These are phyloP conservation scores for Cercophora scortea DNA, from an alignment of 495 filamentous ascomycete species.

Conservation along the genomic window DNA sequence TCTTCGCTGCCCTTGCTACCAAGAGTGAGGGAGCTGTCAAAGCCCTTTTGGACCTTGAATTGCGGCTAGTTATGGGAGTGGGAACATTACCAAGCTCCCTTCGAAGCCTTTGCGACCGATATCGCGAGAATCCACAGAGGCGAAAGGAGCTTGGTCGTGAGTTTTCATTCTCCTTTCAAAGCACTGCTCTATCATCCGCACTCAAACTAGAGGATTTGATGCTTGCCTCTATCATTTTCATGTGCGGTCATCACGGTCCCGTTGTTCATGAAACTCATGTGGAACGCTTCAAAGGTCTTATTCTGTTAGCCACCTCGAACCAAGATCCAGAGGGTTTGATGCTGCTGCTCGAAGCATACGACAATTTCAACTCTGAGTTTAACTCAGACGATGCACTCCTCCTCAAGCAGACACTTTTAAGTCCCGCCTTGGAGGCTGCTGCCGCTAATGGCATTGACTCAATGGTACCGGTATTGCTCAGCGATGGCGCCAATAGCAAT, in stretches of 20 bases:
- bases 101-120: neutral
- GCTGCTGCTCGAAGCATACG: too few species aligned
- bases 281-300: too few species aligned
- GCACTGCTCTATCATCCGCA: too few species aligned
- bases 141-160: too few species aligned
- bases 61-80: neutral
- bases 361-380: neutral
- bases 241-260: too few species aligned
- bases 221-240: too few species aligned
- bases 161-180: too few species aligned
- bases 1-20: slow-evolving; percentile 38
- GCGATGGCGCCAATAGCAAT: neutral
- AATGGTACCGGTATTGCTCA: neutral
- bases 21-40: slow-evolving; percentile 15
- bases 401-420: neutral
- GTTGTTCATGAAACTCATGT: too few species aligned
- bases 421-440: neutral
- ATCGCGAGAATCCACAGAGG: neutral
- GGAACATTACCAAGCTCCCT: neutral
- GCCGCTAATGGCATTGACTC: neutral
- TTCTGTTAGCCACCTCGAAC: too few species aligned
- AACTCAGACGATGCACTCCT: neutral
- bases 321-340: too few species aligned
- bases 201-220: too few species aligned
- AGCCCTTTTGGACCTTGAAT: slow-evolving; percentile 19